These are phyloP conservation scores for Pneumocystis jirovecii DNA, from an alignment of 1,139 yeast genomes.

Conservation along the genomic window DNA sequence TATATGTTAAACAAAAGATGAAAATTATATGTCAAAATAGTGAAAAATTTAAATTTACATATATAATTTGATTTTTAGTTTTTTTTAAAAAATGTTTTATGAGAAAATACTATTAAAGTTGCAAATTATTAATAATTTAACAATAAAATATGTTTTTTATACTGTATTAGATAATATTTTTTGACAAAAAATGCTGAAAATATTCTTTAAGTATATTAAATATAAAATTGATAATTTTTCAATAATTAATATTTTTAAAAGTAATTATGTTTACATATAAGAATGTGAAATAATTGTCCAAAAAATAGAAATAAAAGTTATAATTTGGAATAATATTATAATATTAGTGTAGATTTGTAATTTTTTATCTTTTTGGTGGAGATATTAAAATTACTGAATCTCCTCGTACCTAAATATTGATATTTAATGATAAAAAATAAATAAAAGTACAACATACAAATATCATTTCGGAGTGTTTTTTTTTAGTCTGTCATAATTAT, in stretches of 20 bases:
- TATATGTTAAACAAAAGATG: no score
- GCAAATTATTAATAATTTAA: not conserved
- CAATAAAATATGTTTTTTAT: not conserved
- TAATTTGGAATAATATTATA: not conserved
- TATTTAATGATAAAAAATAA: not conserved
- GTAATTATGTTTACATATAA: no score
- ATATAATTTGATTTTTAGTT: not conserved
- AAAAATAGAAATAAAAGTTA: not conserved
- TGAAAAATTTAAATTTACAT: no score
- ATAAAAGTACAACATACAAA: constrained; percentile 59
- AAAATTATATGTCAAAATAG: no score
- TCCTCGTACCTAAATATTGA: constrained; percentile 1
- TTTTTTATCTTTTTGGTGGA: constrained; percentile 3
- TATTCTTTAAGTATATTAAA: not conserved
- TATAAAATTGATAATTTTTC: not conserved
- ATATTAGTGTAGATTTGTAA: not conserved
- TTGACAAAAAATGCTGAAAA: not conserved
- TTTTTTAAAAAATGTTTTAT: not conserved
- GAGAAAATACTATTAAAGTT: not conserved
- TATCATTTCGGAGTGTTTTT: constrained; percentile 71
- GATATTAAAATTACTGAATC: constrained; percentile 9
- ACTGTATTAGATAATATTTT: not conserved
- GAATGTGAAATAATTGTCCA: not conserved
- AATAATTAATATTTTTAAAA: no score
- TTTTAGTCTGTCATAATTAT: constrained; percentile 26